Base-by-base conservation (phyloP, 768 basidiomycete species). In the Dacryopinax primogenitus region DNA sequence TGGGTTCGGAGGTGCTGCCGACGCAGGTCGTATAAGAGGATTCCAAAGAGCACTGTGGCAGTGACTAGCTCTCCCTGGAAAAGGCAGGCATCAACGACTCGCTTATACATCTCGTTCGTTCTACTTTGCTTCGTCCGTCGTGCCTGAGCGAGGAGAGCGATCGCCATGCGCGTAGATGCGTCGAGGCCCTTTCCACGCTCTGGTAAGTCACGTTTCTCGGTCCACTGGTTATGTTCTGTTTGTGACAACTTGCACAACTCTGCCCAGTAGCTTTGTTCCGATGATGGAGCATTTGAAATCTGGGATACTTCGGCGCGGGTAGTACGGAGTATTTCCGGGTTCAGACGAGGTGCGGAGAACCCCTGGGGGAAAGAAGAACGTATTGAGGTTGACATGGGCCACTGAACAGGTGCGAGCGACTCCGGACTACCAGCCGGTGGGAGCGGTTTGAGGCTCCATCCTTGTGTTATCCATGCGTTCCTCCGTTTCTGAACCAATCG, bases 61-160 rank as follows among this genome's bases (percentile, higher is more conserved):
- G 87, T 78, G 39, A 91, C 79, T 62, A 92, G 84, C 71, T 92
- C 90, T 28, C 88, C 87, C 62, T 91, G 88, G 37, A 89, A 72
- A 21, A 92, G 76, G 65, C 85, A 87, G 9, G 85, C 79, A 2
- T 80, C 76, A 68, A 90, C 78, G 62, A 89, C 73, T 1, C 78
- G 77, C 63, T 80, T 79, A 70, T 84, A 88, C 78, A 88, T 83
- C 15, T 62, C 51, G 26, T 58, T 58, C 26, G 51, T 58, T 21
- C 51, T 23, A 3, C 51, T 61, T 23, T 65, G 65, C 21, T 44
- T 44, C 13, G 65, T 62, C 61, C 61, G 58, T 35, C 65, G 28
- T 7, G 65, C 65, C 9, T 58, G 58, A 7, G 51, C 61, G 2
- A 65, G 65, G 16, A 65, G 51, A 9, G 58, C 37, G 32, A 65